Percentiles rank a stretch among this genome's conserved stretches.
Evolutionary conservation across 2,329 filamentous ascomycete species (phyloP).

Genomic region (Calonectria crousiana): DNA sequence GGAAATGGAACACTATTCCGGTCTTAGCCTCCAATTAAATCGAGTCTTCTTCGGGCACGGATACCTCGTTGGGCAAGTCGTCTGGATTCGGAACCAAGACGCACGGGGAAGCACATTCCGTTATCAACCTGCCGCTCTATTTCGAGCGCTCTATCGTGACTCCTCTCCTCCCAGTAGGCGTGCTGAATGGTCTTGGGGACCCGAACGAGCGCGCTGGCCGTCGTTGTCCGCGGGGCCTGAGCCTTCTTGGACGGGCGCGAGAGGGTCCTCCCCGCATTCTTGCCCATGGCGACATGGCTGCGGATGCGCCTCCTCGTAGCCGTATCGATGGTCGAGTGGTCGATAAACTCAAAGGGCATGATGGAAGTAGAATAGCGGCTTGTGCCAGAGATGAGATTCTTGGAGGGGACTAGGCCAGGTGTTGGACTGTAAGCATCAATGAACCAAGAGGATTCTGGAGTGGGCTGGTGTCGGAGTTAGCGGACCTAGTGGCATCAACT

Average conservation of each 20-base stretch:
- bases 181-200: background rate
- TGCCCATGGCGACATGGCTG: slow-evolving; percentile 29
- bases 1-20: slow-evolving; percentile 15
- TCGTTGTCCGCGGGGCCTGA: background rate
- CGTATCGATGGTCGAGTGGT: slow-evolving; percentile 16
- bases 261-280: slow-evolving; percentile 25
- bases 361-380: background rate
- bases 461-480: slow-evolving; percentile 10
- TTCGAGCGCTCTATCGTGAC: background rate
- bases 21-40: background rate
- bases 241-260: slow-evolving; percentile 13
- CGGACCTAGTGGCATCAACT: background rate
- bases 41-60: background rate
- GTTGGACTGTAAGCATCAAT: background rate
- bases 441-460: background rate
- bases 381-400: background rate
- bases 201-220: background rate
- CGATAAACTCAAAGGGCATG: slow-evolving; percentile 28
- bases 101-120: slow-evolving; percentile 16
- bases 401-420: background rate
- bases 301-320: slow-evolving; percentile 25
- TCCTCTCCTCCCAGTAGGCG: background rate
- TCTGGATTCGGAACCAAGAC: background rate
- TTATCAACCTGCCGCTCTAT: slow-evolving; percentile 19
- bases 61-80: slow-evolving; percentile 22